Evolutionary conservation across 371 early-diverging fungal genomes (phyloP).

Genomic region (Dichotomocladium elegans): DNA sequence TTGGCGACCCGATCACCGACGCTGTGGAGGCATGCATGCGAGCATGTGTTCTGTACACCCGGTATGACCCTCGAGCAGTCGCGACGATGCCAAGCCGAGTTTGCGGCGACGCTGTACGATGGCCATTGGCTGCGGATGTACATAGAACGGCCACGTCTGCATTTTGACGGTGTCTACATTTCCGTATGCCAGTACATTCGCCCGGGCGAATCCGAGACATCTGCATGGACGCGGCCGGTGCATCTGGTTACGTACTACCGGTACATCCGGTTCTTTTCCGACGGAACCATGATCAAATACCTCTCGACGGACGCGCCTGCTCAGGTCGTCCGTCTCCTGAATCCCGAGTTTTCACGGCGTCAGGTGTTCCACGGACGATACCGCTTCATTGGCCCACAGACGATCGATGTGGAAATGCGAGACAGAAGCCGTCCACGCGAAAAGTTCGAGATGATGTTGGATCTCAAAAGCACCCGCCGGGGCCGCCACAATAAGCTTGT

Average conservation of each 20-base stretch:
- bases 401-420: slow-evolving; percentile 14
- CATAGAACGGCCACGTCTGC: slow-evolving; percentile 49
- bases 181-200: slow-evolving; percentile 52
- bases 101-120: slow-evolving; percentile 9
- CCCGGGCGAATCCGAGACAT: slow-evolving; percentile 36
- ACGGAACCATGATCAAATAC: slow-evolving; percentile 32
- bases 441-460: slow-evolving; percentile 30
- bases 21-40: slow-evolving; percentile 50
- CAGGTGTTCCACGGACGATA: slow-evolving; percentile 39
- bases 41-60: slow-evolving; percentile 23
- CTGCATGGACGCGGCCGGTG: slow-evolving; percentile 37
- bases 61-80: slow-evolving; percentile 12
- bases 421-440: slow-evolving; percentile 21
- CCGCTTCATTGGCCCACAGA: slow-evolving; percentile 11
- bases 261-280: slow-evolving; percentile 55
- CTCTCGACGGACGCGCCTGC: slow-evolving; percentile 47
- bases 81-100: slow-evolving; percentile 4
- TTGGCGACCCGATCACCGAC: slow-evolving; percentile 32
- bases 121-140: slow-evolving; percentile 35
- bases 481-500: slow-evolving; percentile 54
- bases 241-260: slow-evolving; percentile 62
- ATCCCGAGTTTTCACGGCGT: slow-evolving; percentile 16
- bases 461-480: slow-evolving; percentile 34
- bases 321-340: slow-evolving; percentile 21
- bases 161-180: slow-evolving; percentile 59